Evolutionary conservation across 192 early-diverging fungal species (phyloP).

Genomic region (Coemansia brasiliensis): DNA sequence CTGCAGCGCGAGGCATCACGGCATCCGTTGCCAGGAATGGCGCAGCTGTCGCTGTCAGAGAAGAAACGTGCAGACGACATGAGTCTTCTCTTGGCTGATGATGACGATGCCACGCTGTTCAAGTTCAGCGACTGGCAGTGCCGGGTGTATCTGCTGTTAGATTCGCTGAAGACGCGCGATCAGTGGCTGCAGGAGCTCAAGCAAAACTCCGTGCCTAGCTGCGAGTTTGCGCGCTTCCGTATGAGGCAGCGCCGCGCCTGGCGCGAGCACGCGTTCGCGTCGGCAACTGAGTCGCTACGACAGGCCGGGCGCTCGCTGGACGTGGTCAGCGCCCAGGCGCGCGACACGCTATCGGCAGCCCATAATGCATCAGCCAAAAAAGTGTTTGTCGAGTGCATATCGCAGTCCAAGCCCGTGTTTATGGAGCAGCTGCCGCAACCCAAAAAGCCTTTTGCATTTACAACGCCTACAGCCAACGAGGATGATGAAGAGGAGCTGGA

Average conservation of each 20-base stretch:
- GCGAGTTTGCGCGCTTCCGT: slow-evolving; percentile 44
- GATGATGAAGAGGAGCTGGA: slow-evolving; percentile 19
- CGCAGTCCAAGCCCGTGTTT: not conserved
- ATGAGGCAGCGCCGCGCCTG: slow-evolving; percentile 28
- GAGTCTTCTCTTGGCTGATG: slow-evolving; percentile 11
- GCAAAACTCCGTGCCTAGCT: slow-evolving; percentile 35
- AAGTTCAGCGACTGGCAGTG: slow-evolving; percentile 52
- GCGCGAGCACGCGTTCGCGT: slow-evolving; percentile 26
- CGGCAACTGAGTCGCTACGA: slow-evolving; percentile 29
- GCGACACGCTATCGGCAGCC: slow-evolving; percentile 18
- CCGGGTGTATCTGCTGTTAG: slow-evolving; percentile 52
- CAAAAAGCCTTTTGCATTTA: slow-evolving; percentile 2
- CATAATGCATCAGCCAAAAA: slow-evolving; percentile 41
- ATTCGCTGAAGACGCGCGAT: slow-evolving; percentile 40
- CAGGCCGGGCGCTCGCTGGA: slow-evolving; percentile 32
- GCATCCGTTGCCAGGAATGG: slow-evolving; percentile 12
- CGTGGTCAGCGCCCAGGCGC: slow-evolving; percentile 21
- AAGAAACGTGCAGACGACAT: slow-evolving; percentile 2
- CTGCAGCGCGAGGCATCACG: slow-evolving; percentile 9
- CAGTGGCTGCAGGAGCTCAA: slow-evolving; percentile 43
- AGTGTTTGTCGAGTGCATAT: slow-evolving; percentile 22
- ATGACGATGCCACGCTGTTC: slow-evolving; percentile 31
- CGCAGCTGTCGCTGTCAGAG: slow-evolving; percentile 2
- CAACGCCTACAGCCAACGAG: not conserved
- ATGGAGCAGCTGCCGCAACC: not conserved